Conservation (phyloP, 345 rosid species). For the Salix caprea region DNA sequence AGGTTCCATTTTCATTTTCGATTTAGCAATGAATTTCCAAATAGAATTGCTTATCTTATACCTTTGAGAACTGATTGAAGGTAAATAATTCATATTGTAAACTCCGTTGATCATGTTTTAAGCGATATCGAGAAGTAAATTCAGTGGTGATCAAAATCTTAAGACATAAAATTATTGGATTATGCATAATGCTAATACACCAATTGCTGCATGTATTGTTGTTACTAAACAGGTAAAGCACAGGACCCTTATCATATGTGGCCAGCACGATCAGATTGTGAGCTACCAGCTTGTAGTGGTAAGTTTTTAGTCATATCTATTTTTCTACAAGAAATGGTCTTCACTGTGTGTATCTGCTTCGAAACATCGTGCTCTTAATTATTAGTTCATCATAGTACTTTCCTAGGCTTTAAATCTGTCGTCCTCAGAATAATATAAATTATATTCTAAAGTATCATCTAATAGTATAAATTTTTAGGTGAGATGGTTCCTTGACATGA, state of each 20-base stretch:
- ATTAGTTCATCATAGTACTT: background rate
- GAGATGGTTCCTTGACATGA: no score
- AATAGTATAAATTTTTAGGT: no score
- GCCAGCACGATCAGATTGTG: slow-evolving; percentile 77
- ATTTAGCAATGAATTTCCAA: background rate
- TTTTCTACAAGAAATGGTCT: background rate
- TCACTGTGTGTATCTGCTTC: background rate
- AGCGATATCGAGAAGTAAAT: no score
- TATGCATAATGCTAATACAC: background rate
- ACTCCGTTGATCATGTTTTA: background rate
- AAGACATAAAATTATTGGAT: background rate
- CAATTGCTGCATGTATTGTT: background rate
- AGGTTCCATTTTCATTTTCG: background rate
- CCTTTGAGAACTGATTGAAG: background rate
- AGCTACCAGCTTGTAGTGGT: slow-evolving; percentile 78
- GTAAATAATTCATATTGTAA: no score
- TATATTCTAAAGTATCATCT: no score
- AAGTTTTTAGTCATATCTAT: slow-evolving; percentile 20
- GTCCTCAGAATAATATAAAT: no score
- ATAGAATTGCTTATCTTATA: background rate
- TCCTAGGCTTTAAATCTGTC: background rate
- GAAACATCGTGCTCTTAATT: background rate
- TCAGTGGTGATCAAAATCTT: background rate
- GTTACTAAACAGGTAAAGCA: slow-evolving; percentile 53
- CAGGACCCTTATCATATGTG: slow-evolving; percentile 81